Evolutionary conservation across 257 asterid species (phyloP).

Genomic region (Gardenia jasminoides): DNA sequence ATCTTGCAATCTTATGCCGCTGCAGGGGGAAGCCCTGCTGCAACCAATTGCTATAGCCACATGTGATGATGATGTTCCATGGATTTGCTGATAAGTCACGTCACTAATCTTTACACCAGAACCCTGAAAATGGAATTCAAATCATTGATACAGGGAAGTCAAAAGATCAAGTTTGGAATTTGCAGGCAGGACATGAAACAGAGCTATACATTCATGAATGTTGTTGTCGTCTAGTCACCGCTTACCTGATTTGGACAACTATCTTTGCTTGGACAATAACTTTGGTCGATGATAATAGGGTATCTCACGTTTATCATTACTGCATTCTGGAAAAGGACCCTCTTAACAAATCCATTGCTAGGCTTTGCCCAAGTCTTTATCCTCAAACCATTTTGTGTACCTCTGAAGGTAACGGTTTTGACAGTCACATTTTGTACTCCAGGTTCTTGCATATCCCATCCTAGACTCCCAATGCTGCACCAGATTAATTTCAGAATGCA

Average conservation of each 20-base stretch:
- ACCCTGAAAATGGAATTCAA: not conserved
- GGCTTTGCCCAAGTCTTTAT: slow-evolving; percentile 9
- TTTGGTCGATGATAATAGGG: slow-evolving; percentile 17
- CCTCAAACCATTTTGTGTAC: slow-evolving; percentile 4
- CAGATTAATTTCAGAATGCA: not conserved
- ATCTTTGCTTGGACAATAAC: not conserved
- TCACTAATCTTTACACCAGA: slow-evolving; percentile 16
- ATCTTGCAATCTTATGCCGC: not conserved
- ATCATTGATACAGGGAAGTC: not conserved
- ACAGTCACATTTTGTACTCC: not conserved
- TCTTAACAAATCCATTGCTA: slow-evolving; percentile 4
- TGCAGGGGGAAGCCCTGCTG: slow-evolving; percentile 5
- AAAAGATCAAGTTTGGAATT: too few relatives aligned
- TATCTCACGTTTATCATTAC: slow-evolving; percentile 6
- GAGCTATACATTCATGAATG: too few relatives aligned
- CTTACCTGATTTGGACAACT: slow-evolving; percentile 15
- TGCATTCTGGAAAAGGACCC: slow-evolving; percentile 3
- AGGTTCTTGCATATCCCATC: not conserved
- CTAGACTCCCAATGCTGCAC: slow-evolving; percentile 7
- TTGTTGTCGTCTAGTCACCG: too few relatives aligned
- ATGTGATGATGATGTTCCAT: slow-evolving; percentile 11
- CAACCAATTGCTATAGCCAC: slow-evolving; percentile 5
- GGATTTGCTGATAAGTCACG: slow-evolving; percentile 11
- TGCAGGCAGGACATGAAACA: too few relatives aligned
- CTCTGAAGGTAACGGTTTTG: not conserved